These are phyloP conservation scores for Xerocomellus amylosporus DNA, from an alignment of 768 basidiomycete genomes.

Conservation along the genomic window DNA sequence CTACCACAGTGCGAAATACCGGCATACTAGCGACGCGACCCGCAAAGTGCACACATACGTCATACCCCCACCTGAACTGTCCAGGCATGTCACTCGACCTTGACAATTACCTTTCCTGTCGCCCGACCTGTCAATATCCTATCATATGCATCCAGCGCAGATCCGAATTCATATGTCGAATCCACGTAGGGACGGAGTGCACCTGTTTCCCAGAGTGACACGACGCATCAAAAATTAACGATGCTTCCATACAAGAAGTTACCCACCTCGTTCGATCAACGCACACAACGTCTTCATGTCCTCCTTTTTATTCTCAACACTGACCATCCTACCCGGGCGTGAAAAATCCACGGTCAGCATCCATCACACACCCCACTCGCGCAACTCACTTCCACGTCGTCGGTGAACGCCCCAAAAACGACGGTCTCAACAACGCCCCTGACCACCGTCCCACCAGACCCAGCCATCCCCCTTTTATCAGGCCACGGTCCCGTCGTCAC, in stretches of 20 bases:
- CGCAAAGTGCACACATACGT: too few species aligned
- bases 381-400: slow-evolving; percentile 45
- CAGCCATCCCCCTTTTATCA: slow-evolving; percentile 19
- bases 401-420: slow-evolving; percentile 52
- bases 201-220: slow-evolving; percentile 34
- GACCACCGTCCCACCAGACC: background rate
- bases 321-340: slow-evolving; percentile 26
- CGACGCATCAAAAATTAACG: background rate
- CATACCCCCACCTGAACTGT: too few species aligned
- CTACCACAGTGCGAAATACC: too few species aligned
- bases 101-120: slow-evolving; percentile 66
- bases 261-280: slow-evolving; percentile 43
- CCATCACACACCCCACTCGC: background rate
- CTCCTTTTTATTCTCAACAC: slow-evolving; percentile 30
- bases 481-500: slow-evolving; percentile 52
- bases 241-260: background rate
- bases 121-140: slow-evolving; percentile 52
- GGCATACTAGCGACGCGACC: too few species aligned
- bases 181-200: slow-evolving; percentile 53
- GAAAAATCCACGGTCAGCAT: background rate
- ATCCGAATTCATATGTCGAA: slow-evolving; percentile 54
- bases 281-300: slow-evolving; percentile 37
- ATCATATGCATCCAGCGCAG: slow-evolving; percentile 60
- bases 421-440: slow-evolving; percentile 31
- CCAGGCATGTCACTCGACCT: slow-evolving; percentile 33